Evolutionary conservation across 2,329 filamentous ascomycete genomes (phyloP).

Genomic region (Ophiostoma ips): DNA sequence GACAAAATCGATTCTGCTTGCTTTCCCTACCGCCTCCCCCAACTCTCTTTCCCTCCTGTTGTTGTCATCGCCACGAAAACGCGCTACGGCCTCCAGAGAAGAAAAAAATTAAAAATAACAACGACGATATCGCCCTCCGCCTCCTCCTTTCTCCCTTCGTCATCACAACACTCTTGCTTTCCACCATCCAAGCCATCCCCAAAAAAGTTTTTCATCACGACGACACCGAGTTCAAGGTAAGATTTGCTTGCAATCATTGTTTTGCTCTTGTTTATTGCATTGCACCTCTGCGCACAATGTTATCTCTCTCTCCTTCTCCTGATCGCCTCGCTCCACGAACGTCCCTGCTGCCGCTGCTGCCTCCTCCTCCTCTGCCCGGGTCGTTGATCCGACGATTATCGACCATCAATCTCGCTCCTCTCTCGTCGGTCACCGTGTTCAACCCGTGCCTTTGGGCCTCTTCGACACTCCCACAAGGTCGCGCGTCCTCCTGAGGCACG

Average conservation of each 20-base stretch:
- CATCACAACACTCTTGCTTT: not conserved
- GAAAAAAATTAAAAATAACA: not conserved
- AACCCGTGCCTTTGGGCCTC: no score
- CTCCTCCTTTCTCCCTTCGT: not conserved
- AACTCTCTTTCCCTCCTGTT: not conserved
- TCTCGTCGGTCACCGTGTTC: no score
- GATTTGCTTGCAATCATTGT: not conserved
- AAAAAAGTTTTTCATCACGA: not conserved
- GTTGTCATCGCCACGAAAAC: not conserved
- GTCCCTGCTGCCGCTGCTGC: no score
- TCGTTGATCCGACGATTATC: no score
- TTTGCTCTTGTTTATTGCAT: not conserved
- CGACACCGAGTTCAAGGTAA: not conserved
- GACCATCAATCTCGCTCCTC: no score
- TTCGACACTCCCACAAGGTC: no score
- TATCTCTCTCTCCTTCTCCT: not conserved
- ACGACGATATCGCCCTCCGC: not conserved
- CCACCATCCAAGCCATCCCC: not conserved
- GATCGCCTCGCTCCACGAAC: no score
- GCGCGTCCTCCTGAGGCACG: no score
- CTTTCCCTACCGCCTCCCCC: no score
- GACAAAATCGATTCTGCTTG: no score
- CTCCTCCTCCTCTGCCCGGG: no score
- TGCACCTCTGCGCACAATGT: not conserved
- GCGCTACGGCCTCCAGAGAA: not conserved